These are phyloP conservation scores for Spathaspora sp. DNA, from an alignment of 1,139 yeast species.

Conservation along the genomic window DNA sequence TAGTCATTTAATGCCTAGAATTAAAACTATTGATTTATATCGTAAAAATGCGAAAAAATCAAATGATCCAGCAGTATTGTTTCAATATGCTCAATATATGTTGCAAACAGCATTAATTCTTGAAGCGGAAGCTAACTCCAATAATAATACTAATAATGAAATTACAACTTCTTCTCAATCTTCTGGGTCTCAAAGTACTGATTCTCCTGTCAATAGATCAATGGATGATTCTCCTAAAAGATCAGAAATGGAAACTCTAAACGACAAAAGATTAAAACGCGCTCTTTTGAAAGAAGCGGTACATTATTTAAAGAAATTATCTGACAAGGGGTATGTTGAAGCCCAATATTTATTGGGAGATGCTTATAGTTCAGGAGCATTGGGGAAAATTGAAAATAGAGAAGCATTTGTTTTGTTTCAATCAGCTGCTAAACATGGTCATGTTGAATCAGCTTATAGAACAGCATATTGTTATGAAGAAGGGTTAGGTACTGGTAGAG, in stretches of 20 bases:
- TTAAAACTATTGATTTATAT: slow-evolving; percentile 85
- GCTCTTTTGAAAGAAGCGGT: slow-evolving; percentile 76
- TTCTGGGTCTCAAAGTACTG: slow-evolving; percentile 12
- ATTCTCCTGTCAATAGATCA: slow-evolving; percentile 17
- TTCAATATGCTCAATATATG: slow-evolving; percentile 91
- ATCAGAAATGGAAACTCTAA: slow-evolving; percentile 17
- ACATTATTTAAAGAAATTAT: slow-evolving; percentile 64
- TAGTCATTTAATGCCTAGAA: slow-evolving; percentile 64
- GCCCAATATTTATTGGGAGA: slow-evolving; percentile 92
- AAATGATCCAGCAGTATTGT: slow-evolving; percentile 80
- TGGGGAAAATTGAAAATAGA: slow-evolving; percentile 77
- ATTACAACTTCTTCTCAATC: slow-evolving; percentile 13
- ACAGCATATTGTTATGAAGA: slow-evolving; percentile 91
- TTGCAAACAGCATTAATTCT: slow-evolving; percentile 76
- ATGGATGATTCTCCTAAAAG: slow-evolving; percentile 27
- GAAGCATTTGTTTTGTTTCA: slow-evolving; percentile 79
- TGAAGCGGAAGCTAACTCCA: slow-evolving; percentile 24
- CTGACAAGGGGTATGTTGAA: slow-evolving; percentile 82
- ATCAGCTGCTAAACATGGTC: slow-evolving; percentile 91
- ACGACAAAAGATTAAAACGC: slow-evolving; percentile 36
- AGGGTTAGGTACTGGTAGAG: slow-evolving; percentile 90
- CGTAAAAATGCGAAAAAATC: slow-evolving; percentile 82
- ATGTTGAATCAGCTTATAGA: slow-evolving; percentile 86
- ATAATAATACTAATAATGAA: slow-evolving; percentile 1
- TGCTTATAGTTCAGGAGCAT: slow-evolving; percentile 81